Percentiles rank a stretch among this genome's conserved stretches.
These are phyloP conservation scores for Rubia peregrina DNA, from an alignment of 305 asterid genomes.

Conservation along the genomic window DNA sequence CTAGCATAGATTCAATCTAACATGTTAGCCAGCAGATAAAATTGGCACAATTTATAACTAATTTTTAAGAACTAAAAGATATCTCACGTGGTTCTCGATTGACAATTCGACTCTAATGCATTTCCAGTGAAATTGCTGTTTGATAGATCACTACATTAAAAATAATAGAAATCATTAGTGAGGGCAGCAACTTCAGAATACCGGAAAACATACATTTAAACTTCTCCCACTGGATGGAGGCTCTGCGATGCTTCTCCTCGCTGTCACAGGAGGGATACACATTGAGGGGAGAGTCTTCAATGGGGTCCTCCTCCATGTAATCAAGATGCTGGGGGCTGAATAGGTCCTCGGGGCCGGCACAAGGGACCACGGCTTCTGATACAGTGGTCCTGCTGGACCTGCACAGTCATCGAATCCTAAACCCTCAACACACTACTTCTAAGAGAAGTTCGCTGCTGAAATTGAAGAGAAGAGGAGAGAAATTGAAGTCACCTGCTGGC, in stretches of 20 bases:
- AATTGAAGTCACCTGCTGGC: constrained; percentile 63
- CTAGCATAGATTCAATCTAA: constrained; percentile 21
- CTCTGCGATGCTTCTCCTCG: constrained; percentile 64
- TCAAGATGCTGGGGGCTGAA: constrained; percentile 44
- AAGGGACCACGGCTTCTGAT: constrained; percentile 36
- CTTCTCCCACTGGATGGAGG: constrained; percentile 93
- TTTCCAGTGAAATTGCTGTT: constrained; percentile 27
- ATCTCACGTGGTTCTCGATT: constrained; percentile 24
- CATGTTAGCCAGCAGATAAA: constrained; percentile 8
- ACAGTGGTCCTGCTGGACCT: constrained; percentile 78
- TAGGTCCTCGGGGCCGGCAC: constrained; percentile 47
- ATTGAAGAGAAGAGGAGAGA: not conserved
- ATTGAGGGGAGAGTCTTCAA: constrained; percentile 31
- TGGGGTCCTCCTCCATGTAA: constrained; percentile 45
- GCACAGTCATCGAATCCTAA: constrained; percentile 14
- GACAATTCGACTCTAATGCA: constrained; percentile 9
- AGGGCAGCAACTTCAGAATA: not conserved
- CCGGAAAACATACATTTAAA: not conserved
- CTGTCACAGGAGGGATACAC: constrained; percentile 32
- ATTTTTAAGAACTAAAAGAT: not conserved
- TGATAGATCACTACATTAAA: constrained; percentile 32
- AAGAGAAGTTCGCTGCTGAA: too few relatives aligned
- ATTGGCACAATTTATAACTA: not conserved
- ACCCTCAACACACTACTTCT: not conserved
- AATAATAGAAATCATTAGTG: not conserved